Percentiles rank a stretch among this genome's conserved stretches.
These are phyloP conservation scores for Mucor velutinosus DNA, from an alignment of 371 early-diverging fungal genomes.

Conservation along the genomic window DNA sequence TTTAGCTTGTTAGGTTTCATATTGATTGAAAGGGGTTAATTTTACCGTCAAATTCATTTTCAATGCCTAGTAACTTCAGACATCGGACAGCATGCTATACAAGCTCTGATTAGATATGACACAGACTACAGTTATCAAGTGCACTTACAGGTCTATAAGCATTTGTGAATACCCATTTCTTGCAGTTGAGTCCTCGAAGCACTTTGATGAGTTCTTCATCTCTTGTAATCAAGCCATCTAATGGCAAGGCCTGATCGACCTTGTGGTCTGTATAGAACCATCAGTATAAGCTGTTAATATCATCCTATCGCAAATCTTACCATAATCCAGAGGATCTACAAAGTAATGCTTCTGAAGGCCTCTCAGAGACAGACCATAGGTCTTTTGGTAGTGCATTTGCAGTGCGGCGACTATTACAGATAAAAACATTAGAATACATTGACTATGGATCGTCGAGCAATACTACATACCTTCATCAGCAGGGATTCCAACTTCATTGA, in stretches of 20 bases:
- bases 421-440: neutral
- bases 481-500: constrained; percentile 50
- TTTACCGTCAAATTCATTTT: constrained; percentile 76
- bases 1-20: neutral
- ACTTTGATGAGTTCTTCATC: constrained; percentile 69
- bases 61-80: constrained; percentile 63
- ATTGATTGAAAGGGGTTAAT: neutral
- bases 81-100: constrained; percentile 74
- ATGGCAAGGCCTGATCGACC: constrained; percentile 75
- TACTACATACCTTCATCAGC: constrained; percentile 38
- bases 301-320: constrained; percentile 17
- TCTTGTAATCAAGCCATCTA: constrained; percentile 65
- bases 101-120: neutral
- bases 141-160: constrained; percentile 66
- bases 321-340: constrained; percentile 67
- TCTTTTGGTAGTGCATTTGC: constrained; percentile 59
- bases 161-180: constrained; percentile 87
- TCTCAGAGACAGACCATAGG: constrained; percentile 81
- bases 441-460: neutral
- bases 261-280: constrained; percentile 17
- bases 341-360: constrained; percentile 73
- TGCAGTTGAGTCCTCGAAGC: constrained; percentile 55
- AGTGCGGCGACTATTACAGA: constrained; percentile 42
- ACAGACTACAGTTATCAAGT: neutral
- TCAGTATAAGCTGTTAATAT: neutral